Base-by-base conservation (phyloP, 306 rosid genomes). In the Dryas alaskensis region DNA sequence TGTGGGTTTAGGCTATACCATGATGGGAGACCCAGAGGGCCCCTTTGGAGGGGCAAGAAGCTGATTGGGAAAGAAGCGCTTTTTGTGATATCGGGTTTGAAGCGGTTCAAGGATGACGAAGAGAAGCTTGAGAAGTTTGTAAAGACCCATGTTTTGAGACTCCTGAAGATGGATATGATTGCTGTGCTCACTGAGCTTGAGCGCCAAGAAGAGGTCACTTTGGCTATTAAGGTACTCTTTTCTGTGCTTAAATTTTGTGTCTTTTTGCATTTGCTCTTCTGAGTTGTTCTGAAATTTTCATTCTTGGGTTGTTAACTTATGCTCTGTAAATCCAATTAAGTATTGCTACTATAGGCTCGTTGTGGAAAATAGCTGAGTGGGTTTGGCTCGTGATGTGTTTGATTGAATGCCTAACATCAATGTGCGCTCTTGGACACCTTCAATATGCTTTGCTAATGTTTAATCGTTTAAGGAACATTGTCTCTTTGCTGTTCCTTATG, bases 41-140 rank as follows among this genome's bases (percentile, higher is more conserved):
- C 99, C 17, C 99, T 94, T 74, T 94, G 97, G 99, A 89, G 90
- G 62, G 97, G 96, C 27, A 90, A 90, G 78, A 94, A 94, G 83
- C 78, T 92, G 61, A 84, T 92, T 25, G 97, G 96, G 1, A 94
- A 94, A 87, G 97, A 92, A 78, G 96, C 99, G 2, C 85, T 92
- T 11, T 89, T 81, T 72, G 99, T 84, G 16, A 77, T 94, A 22
- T 73, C 73, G 54, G 99, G 96, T 5, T 67, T 92, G 84, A 92
- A 92, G 82, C 84, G 93, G 83, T 92, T 94, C 61, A 90, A 88
- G 80, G 87, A 88, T 57, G 89, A 89, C 10, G 86, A 85, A 17
- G 97, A 92, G 46, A 88, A 65, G 84, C 85, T 92, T 70, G 80
- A 72, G 8, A 94, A 89, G 84, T 94, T 94, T 81, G 65, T 87